Conservation (phyloP, 768 basidiomycete genomes). For the Tulasnella sp. region DNA sequence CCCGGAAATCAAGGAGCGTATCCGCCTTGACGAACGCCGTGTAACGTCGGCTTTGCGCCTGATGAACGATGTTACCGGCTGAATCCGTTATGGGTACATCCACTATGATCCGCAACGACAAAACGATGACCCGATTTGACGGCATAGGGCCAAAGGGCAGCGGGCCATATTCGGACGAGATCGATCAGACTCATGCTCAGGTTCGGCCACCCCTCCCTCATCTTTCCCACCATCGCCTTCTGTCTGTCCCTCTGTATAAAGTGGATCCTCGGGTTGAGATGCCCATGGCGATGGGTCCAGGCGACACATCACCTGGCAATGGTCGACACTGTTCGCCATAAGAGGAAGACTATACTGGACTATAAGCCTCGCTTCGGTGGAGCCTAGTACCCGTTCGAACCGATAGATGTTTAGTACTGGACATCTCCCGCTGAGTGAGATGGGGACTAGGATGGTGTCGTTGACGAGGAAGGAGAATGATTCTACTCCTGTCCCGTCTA, state of each 20-base stretch:
- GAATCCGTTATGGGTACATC: not conserved
- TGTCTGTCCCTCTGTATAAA: not conserved
- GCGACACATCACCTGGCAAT: not conserved
- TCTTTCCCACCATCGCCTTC: not conserved
- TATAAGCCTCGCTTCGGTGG: not conserved
- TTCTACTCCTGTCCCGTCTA: not conserved
- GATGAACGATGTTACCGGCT: not conserved
- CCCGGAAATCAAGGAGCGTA: not conserved
- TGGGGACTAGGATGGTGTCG: conserved; percentile 6
- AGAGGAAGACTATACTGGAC: not conserved
- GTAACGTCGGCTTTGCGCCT: not conserved
- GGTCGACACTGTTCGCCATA: not conserved
- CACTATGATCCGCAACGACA: not conserved
- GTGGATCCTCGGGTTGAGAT: not conserved
- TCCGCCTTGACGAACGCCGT: not conserved
- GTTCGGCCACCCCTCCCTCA: no score
- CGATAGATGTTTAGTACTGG: conserved; percentile 5
- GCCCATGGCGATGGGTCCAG: conserved; percentile 9
- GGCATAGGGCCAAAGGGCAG: conserved; percentile 4
- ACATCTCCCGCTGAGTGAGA: not conserved
- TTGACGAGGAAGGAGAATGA: conserved; percentile 8
- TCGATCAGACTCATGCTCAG: not conserved
- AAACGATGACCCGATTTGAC: not conserved
- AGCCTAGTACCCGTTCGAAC: not conserved
- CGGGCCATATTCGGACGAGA: conserved; percentile 1